A percentile compares a stretch with the other conserved stretches of the same genome.
Evolutionary conservation across 139 green algal genomes (phyloP).

Genomic region (Diplosphaera chodatii): DNA sequence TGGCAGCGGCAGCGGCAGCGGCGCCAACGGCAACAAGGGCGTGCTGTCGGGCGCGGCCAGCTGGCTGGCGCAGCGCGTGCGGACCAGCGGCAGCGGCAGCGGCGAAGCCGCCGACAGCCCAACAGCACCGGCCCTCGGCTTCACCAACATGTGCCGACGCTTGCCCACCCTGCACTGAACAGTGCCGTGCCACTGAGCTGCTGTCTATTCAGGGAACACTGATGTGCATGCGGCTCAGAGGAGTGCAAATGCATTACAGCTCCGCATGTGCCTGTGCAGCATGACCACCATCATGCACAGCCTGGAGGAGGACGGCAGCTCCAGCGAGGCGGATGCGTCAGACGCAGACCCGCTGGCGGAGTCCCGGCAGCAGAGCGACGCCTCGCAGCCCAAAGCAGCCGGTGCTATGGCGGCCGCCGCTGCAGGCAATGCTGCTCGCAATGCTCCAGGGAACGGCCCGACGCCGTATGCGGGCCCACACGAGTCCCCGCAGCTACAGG

Average conservation of each 20-base stretch:
- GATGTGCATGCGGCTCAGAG: too few species aligned
- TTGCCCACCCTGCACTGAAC: neutral
- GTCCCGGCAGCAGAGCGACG: neutral
- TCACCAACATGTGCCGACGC: neutral
- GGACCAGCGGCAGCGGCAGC: neutral
- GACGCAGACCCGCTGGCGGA: neutral
- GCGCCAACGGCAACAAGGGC: too few species aligned
- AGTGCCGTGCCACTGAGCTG: too few species aligned
- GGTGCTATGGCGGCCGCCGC: too few species aligned
- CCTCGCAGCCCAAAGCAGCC: too few species aligned
- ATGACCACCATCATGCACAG: constrained; percentile 1
- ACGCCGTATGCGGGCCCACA: neutral
- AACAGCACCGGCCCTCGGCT: neutral
- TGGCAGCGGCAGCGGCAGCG: too few species aligned
- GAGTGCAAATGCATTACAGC: too few species aligned
- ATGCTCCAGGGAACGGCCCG: neutral
- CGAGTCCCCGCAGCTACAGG: neutral
- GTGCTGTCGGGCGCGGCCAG: neutral
- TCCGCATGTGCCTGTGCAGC: neutral
- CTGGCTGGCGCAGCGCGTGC: neutral
- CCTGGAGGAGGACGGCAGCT: neutral
- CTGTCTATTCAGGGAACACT: too few species aligned
- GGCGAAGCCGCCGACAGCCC: neutral
- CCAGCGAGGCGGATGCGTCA: neutral
- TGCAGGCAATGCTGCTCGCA: too few species aligned